phyloP scores from a whole-genome alignment of 345 rosid species.

The Populus davidiana region DNA sequence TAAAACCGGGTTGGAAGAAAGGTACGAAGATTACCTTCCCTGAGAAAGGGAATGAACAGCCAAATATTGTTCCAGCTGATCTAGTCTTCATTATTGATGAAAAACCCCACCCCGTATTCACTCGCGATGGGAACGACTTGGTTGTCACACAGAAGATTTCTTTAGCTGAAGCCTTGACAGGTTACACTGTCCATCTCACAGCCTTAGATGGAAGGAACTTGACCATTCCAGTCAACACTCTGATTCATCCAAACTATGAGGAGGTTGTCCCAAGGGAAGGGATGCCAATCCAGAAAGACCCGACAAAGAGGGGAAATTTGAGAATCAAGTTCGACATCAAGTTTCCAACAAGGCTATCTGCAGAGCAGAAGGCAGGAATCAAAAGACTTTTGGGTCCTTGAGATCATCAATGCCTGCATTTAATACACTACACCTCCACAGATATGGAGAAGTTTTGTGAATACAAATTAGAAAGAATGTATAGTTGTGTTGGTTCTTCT shows the following conservation, averaged over 20 bases:
- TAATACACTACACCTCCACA: too few species aligned
- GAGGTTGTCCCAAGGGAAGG: constrained; percentile 21
- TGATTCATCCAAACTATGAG: constrained; percentile 21
- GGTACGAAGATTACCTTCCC: constrained; percentile 29
- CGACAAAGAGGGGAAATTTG: constrained; percentile 10
- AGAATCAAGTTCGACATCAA: constrained; percentile 20
- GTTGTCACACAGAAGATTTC: constrained; percentile 20
- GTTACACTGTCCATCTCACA: constrained; percentile 20
- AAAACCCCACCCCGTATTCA: constrained; percentile 19
- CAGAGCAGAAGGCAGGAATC: constrained; percentile 26
- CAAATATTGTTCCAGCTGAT: constrained; percentile 14
- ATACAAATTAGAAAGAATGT: background rate
- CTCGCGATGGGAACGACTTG: constrained; percentile 23
- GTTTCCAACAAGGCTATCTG: constrained; percentile 21
- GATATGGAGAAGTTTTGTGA: background rate
- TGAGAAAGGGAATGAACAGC: constrained; percentile 24
- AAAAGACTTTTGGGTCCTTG: background rate
- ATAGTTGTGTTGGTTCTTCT: too few species aligned
- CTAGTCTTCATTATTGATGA: constrained; percentile 24
- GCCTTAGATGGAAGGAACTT: constrained; percentile 27
- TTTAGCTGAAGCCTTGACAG: constrained; percentile 22
- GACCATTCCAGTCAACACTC: constrained; percentile 6
- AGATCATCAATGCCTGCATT: background rate
- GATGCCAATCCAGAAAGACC: constrained; percentile 23
- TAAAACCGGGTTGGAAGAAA: constrained; percentile 32